These are phyloP conservation scores for Yarrowia galli DNA, from an alignment of 1,139 yeast genomes.

Conservation along the genomic window DNA sequence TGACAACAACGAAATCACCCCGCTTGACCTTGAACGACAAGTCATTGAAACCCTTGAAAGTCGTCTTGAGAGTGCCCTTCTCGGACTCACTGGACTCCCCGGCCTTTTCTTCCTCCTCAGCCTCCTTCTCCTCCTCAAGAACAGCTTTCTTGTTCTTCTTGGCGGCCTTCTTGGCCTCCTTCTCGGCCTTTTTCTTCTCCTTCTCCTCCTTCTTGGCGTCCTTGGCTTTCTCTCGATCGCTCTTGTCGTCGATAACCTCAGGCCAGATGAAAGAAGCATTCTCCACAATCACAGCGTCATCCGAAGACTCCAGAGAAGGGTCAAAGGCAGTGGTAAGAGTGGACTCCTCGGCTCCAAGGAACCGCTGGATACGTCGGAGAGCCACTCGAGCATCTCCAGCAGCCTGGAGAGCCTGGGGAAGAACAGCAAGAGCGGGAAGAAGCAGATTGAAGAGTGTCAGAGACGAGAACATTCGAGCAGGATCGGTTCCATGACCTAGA, in stretches of 20 bases:
- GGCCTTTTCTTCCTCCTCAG: conserved; percentile 39
- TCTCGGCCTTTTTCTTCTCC: conserved; percentile 37
- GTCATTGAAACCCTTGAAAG: conserved; percentile 55
- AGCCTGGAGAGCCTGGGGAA: conserved; percentile 64
- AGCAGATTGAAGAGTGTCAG: conserved; percentile 72
- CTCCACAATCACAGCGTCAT: conserved; percentile 47
- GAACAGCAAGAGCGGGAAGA: conserved; percentile 67
- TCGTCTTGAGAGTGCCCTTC: conserved; percentile 42
- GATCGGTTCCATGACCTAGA: conserved; percentile 56
- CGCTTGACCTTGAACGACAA: conserved; percentile 55
- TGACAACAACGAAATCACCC: conserved; percentile 66
- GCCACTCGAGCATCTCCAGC: conserved; percentile 71
- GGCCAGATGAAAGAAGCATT: conserved; percentile 74
- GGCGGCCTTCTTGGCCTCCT: conserved; percentile 25
- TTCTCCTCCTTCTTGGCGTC: conserved; percentile 39
- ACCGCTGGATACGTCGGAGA: conserved; percentile 61
- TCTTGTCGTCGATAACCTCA: conserved; percentile 39
- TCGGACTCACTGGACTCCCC: conserved; percentile 37
- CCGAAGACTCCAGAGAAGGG: conserved; percentile 49
- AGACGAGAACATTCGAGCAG: conserved; percentile 76
- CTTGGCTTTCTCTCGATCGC: conserved; percentile 42
- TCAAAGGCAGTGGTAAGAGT: conserved; percentile 48
- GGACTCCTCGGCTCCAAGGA: conserved; percentile 55
- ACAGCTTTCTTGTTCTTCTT: conserved; percentile 38
- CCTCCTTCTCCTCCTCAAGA: neutral